Evolutionary conservation across 2,329 filamentous ascomycete genomes (phyloP), one percentile per base, ranked within the genome.

Genomic region (Chrysoporthe deuterocubensis): DNA sequence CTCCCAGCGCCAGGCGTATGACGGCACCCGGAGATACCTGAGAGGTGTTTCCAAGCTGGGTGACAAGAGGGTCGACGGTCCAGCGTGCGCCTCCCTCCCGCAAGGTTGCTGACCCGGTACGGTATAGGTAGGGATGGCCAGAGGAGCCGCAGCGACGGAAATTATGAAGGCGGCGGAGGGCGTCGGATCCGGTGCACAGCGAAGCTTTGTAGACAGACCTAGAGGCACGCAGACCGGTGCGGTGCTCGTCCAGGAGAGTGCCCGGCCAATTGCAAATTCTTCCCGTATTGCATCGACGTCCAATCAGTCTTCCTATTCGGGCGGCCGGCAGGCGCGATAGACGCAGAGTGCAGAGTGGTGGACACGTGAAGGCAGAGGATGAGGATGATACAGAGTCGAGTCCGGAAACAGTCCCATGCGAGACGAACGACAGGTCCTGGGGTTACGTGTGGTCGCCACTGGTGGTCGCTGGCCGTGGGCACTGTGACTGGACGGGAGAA

Each of bases 391-490:
- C 57, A 26, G 57, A 60, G 32, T 52, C 64, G 67, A 69, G 60
- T 60, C 54, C 56, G 59, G 46, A 48, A 58, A 40, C 64, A 54
- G 40, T 48, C 50, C 44, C 34, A 56, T 40, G 52, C 21, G 57
- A 60, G 59, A 46, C 18, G 26, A 37, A 46, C 18, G 26, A 37
- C 52, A 40, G 32, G 2, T 60, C 16, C 62, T 37, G 52, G 13
- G 64, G 44, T 54, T 61, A 37, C 37, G 56, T 61, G 52, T 60
- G 16, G 56, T 43, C 32, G 52, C 21, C 44, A 59, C 64, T n/a
- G 54, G 48, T 54, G 59, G 59, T 60, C 64, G 43, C 56, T 60
- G 54, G 65, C 64, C 54, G 64, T 67, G 21, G 44, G 43, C 21
- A 57, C 32, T 6, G 64, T 62, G 64, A 60, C 43, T 62, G 48